Base-by-base conservation (phyloP, 1,139 yeast species). In the Williopsis jadinii region DNA sequence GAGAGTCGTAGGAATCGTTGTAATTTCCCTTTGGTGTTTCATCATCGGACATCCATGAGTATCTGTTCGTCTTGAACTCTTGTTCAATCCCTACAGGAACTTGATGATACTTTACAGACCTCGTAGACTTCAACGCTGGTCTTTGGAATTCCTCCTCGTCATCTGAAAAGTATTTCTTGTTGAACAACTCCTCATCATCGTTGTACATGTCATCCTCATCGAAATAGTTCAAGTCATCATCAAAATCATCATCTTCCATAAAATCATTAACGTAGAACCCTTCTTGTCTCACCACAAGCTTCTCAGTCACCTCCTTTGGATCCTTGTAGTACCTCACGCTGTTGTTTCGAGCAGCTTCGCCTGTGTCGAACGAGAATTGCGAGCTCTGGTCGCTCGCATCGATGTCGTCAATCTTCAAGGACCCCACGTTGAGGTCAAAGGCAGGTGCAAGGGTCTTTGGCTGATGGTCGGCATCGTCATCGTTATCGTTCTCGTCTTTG, bases 301-400 rank as follows among this genome's bases (percentile, higher is more conserved):
- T 37, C 30, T 42, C 28, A 13, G 47, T 42, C 6, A 42, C 40
- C 19, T 52, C 52, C 9, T 37, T 35, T 6, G 54, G 58, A 1
- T 68, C 64, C 45, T 75, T 75, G 50, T 80, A 79, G 52, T 79
- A 80, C 51, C 78, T 76, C 10, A 78, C 73, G 0, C 84, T 78
- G 0, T 80, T 70, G 46, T 79, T 79, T 51, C 85, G 61, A 19
- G 77, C 75, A 12, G 65, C 66, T 41, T 63, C 62, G 43, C 74
- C 78, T 42, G 70, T 66, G 36, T 77, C 80, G 52, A 80, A 80
- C 0, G 84, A 78, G 52, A 80, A 80, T 43, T 71, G 75, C 6
- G 38, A 36, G 9, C 32, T 30, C 9, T 30, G 30, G 3, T n/a
- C n/a, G 13, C 10, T n/a, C 1, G 63, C 52, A 6, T 35, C 51